Base-by-base conservation (phyloP, 139 green algal genomes). In the Chlamydomonas sp. region DNA sequence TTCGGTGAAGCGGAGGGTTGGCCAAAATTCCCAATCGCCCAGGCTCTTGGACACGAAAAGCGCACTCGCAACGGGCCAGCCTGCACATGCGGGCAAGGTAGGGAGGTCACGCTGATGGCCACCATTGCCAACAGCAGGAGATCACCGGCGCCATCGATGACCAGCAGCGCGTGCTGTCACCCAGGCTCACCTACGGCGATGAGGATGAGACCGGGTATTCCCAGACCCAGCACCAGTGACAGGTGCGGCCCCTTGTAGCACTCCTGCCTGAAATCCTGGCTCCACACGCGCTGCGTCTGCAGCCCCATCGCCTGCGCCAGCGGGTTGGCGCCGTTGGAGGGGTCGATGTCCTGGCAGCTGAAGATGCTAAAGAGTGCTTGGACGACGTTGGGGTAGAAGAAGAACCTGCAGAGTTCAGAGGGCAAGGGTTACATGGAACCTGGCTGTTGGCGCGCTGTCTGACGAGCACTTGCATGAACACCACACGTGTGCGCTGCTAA, bases 211-310 rank as follows among this genome's bases (percentile, higher is more conserved):
- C 88, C 80, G 4, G 89, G 89, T 10, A 90, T 6, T 14, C 89
- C 89, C 81, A 90, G 88, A 7, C 84, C 89, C 2, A 92, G 75
- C 18, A 80, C 88, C 9, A 92, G 75, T 60, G 71, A 31, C 58
- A 89, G 75, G 77, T 92, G 89, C 74, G 75, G 66, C 8, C 89
- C 89, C 79, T 88, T 8, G 62, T 85, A 92, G 85, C 89, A 92
- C 63, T 75, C 66, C 31, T 80, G 16, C 18, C 78, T 61, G 3
- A 76, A 75, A 62, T 92, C 89, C 10, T 87, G 63, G 14, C 68
- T 60, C 89, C 89, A 92, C 64, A 84, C 87, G 4, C 61, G 3
- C 20, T 9, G 8, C 3, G 18, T 60, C 74, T 18, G 8, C 20
- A 79, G n/a, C n/a, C 74, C 20, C 8, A 9, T n/a, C 20, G 20